Conservation (phyloP, 441 rosid species). For the Erodium chrysanthum region DNA sequence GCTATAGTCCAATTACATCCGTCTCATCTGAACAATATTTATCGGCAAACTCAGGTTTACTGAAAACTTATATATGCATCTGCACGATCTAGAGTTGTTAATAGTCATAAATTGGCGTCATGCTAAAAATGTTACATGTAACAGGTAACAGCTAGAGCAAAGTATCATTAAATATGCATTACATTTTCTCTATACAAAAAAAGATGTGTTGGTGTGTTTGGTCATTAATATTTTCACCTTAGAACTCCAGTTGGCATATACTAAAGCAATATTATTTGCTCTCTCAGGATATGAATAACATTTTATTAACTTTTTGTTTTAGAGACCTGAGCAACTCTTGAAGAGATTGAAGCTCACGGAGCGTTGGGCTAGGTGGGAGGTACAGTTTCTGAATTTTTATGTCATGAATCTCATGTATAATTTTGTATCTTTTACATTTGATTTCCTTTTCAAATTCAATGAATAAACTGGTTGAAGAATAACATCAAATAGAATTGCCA, state of each 20-base stretch:
- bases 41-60: conserved; percentile 90
- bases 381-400: not conserved
- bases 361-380: not conserved
- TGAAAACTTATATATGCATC: not conserved
- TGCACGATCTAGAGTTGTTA: not conserved
- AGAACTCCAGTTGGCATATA: not conserved
- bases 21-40: conserved; percentile 82
- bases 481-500: conserved; percentile 16
- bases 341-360: conserved; percentile 38
- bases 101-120: not conserved
- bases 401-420: not conserved
- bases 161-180: not conserved
- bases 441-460: not conserved
- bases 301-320: conserved; percentile 16
- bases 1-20: conserved; percentile 88
- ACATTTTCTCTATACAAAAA: no score
- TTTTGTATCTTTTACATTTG: not conserved
- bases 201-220: no score
- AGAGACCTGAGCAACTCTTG: conserved; percentile 98
- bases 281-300: conserved; percentile 9
- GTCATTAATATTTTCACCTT: not conserved
- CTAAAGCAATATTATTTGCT: not conserved
- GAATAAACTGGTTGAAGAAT: conserved; percentile 1
- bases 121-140: not conserved
- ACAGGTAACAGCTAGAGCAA: not conserved